Base-by-base conservation (phyloP, 768 basidiomycete species). In the Hydnum rufescens region DNA sequence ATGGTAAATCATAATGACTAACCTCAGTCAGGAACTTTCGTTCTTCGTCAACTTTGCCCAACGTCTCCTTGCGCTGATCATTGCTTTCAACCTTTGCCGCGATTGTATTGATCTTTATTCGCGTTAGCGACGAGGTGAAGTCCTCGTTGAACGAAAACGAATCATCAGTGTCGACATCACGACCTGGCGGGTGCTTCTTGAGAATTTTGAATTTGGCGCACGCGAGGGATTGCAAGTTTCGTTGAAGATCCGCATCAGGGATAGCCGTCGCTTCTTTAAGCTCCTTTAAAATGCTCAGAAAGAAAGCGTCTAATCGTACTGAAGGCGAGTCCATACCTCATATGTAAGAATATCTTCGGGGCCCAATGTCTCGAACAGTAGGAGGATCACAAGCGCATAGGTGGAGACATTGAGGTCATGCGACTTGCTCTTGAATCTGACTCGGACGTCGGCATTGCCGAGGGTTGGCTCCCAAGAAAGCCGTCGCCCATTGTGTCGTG, bases 361-460 rank as follows among this genome's bases (percentile, higher is more conserved):
- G 1, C 60, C 66, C 30, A 83, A 59, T 47, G 78, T 70, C 63
- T 92, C 84, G 54, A 97, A 99, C 23, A 93, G 72, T 31, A 93
- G 69, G 2, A 99, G 70, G 54, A 97, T 81, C 47, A 92, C 78
- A 59, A 92, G 62, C 4, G 83, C 87, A 56, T 82, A 80, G 2
- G 95, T 95, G 2, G 92, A 79, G 1, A 97, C 81, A 61, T 92
- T 97, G 51, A 99, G 63, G 60, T 99, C 95, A 59, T 96, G 88
- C 50, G 70, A 77, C 59, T 76, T 69, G 4, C 71, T 62, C 60
- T 82, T 88, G 71, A 99, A 99, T 26, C 71, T 65, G 6, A 80
- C 80, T 53, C 77, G 75, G 42, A 97, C 77, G 64, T 99, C 95
- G 6, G 82, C 93, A 58, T 78, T 88, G 42, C 95, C 95, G 39